Conservation (phyloP, 148 eudicot genomes). For the Vaccinium vitisidaea region DNA sequence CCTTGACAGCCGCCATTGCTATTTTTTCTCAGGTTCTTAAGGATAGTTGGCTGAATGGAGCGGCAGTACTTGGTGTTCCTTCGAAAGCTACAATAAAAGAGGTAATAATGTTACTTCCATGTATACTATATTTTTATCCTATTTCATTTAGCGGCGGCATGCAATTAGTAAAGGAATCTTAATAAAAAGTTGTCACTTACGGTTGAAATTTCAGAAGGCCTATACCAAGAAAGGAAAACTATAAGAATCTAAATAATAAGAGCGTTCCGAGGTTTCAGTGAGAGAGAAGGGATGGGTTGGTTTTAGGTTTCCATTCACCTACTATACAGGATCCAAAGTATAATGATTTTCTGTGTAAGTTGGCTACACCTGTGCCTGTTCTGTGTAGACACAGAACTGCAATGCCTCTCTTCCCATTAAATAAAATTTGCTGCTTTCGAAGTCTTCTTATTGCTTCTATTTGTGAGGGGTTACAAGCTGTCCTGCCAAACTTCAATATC, state of each 20-base stretch:
- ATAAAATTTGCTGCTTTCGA: neutral
- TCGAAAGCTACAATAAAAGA: conserved; percentile 95
- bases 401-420: neutral
- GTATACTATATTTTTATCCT: neutral
- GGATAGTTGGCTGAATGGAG: conserved; percentile 88
- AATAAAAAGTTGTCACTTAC: neutral
- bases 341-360: neutral
- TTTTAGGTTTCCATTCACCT: neutral
- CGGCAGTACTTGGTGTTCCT: conserved; percentile 99
- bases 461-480: neutral
- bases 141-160: neutral
- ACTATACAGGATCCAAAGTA: neutral
- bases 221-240: neutral
- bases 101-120: conserved; percentile 34
- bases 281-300: neutral
- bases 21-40: conserved; percentile 55
- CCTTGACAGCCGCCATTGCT: neutral
- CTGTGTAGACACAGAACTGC: neutral
- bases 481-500: neutral
- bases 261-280: neutral
- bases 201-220: neutral
- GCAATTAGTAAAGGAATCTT: neutral
- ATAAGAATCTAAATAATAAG: neutral
- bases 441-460: neutral
- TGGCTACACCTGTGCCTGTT: neutral